phyloP scores from a whole-genome alignment of 345 rosid species.

The Camelina hispida region DNA sequence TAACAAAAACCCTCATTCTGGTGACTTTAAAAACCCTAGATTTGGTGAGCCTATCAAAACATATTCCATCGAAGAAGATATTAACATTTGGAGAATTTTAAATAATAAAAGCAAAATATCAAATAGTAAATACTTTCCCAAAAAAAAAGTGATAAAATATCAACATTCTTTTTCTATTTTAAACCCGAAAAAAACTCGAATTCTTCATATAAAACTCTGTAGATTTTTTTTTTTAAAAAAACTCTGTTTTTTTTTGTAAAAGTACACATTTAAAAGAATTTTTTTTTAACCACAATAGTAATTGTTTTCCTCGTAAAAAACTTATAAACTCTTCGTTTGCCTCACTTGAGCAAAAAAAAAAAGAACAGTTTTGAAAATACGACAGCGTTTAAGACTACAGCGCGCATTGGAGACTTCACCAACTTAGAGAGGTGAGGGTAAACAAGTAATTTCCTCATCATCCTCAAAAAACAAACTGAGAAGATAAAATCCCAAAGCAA shows the following conservation, averaged over 20 bases:
- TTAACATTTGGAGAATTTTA: conserved; percentile 3
- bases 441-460: not conserved
- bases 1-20: conserved; percentile 25
- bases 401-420: not conserved
- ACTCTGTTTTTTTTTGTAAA: too few species aligned
- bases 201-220: too few species aligned
- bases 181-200: not conserved
- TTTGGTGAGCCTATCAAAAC: not conserved
- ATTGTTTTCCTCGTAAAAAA: not conserved
- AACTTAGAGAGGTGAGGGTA: conserved; percentile 31
- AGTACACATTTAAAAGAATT: too few species aligned
- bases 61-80: not conserved
- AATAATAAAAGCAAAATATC: not conserved
- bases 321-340: not conserved
- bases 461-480: conserved; percentile 20
- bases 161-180: not conserved
- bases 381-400: not conserved
- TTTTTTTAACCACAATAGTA: not conserved
- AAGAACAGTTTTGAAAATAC: not conserved
- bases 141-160: not conserved
- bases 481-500: conserved; percentile 41
- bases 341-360: not conserved
- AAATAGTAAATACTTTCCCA: not conserved
- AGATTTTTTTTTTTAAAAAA: too few species aligned
- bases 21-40: conserved; percentile 21